phyloP scores from a whole-genome alignment of 306 rosid species.

The Citrullus amarus region DNA sequence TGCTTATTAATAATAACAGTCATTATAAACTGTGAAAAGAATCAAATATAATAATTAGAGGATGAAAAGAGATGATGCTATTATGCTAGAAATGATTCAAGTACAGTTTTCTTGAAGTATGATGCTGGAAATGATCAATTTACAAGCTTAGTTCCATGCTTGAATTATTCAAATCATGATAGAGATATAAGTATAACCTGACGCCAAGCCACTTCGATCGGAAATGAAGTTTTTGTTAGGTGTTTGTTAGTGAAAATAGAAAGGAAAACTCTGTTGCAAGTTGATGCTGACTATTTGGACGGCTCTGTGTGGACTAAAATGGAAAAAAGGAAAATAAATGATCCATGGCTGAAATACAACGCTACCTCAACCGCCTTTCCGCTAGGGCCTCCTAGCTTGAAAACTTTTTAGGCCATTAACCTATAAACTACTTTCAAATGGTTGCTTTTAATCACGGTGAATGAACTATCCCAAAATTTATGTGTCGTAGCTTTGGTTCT shows the following conservation, averaged over 20 bases:
- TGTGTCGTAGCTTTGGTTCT: background rate
- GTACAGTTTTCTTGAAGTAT: background rate
- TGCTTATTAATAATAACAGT: background rate
- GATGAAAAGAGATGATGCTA: background rate
- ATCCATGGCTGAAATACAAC: background rate
- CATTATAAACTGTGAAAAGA: background rate
- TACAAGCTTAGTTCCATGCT: background rate
- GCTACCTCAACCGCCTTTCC: background rate
- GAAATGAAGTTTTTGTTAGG: background rate
- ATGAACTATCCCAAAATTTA: background rate
- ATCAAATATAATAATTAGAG: background rate
- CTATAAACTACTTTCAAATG: background rate
- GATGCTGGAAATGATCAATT: background rate
- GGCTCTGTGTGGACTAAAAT: background rate
- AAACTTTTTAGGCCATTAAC: background rate
- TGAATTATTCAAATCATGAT: background rate
- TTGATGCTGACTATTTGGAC: background rate
- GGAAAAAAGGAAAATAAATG: background rate
- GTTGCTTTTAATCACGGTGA: background rate
- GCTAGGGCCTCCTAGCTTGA: background rate
- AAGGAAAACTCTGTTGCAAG: background rate
- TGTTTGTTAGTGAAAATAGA: background rate
- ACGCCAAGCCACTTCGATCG: background rate
- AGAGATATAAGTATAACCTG: background rate
- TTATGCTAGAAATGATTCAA: background rate